Evolutionary conservation across 2,329 filamentous ascomycete species (phyloP).

Genomic region (Aspergillus niger): DNA sequence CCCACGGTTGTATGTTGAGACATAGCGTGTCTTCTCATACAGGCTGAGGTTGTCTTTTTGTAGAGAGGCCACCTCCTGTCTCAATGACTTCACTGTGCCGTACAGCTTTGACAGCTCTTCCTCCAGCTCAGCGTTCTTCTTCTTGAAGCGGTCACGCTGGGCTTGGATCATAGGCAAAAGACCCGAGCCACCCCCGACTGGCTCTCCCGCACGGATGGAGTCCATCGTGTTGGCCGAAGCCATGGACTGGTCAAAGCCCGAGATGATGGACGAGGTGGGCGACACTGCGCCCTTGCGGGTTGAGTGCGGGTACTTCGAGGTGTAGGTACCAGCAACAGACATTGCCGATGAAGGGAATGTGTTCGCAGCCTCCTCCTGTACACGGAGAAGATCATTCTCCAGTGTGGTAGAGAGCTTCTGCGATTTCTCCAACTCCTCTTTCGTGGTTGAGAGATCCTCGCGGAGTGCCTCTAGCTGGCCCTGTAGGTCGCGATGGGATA

Average conservation of each 20-base stretch:
- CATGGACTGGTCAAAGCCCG: conserved; percentile 78
- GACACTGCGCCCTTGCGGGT: conserved; percentile 72
- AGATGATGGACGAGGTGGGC: conserved; percentile 96
- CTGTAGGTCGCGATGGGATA: conserved; percentile 92
- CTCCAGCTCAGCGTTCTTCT: conserved; percentile 88
- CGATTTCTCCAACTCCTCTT: conserved; percentile 81
- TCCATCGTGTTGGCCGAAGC: conserved; percentile 56
- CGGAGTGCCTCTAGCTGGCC: conserved; percentile 76
- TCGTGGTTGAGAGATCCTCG: conserved; percentile 78
- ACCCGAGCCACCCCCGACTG: conserved; percentile 74
- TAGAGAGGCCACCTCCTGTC: conserved; percentile 85
- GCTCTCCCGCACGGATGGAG: conserved; percentile 64
- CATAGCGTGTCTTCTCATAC: conserved; percentile 96
- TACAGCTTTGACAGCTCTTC: conserved; percentile 84
- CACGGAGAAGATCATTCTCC: conserved; percentile 84
- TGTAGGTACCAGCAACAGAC: conserved; percentile 90
- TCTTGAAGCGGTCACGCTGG: conserved; percentile 96
- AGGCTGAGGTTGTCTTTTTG: conserved; percentile 95
- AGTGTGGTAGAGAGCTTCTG: conserved; percentile 83
- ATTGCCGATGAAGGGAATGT: conserved; percentile 81
- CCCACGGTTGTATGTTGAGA: conserved; percentile 85
- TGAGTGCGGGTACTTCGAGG: conserved; percentile 73
- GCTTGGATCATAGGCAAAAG: conserved; percentile 98
- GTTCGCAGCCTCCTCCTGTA: conserved; percentile 83
- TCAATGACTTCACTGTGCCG: conserved; percentile 76